A percentile compares a stretch with the other conserved stretches of the same genome.
Evolutionary conservation across 495 filamentous ascomycete genomes (phyloP).

Genomic region (Gamarada debralockiae): DNA sequence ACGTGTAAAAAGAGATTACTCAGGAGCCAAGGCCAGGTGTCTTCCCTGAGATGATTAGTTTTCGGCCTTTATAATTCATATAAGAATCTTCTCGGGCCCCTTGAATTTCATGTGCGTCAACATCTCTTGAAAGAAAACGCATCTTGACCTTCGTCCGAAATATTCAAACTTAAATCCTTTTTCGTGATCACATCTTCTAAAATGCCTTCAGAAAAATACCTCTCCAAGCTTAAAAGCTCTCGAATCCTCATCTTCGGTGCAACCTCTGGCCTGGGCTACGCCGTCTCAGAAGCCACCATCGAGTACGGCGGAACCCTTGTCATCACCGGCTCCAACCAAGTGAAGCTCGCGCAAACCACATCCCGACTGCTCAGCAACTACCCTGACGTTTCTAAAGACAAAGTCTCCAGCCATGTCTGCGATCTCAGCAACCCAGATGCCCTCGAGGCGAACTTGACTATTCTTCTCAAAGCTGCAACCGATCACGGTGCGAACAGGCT

Average conservation of each 20-base stretch:
- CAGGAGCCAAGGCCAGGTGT: too few relatives aligned
- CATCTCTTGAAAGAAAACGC: too few relatives aligned
- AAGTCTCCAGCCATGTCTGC: conserved; percentile 34
- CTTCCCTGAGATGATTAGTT: too few relatives aligned
- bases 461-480: conserved; percentile 36
- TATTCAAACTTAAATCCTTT: too few relatives aligned
- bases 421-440: conserved; percentile 40
- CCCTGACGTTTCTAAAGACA: conserved; percentile 26
- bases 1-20: too few relatives aligned
- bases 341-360: conserved; percentile 37
- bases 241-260: conserved; percentile 12
- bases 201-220: too few relatives aligned
- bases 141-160: too few relatives aligned
- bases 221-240: not conserved
- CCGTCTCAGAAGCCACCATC: conserved; percentile 44
- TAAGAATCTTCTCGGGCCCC: too few relatives aligned
- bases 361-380: conserved; percentile 30
- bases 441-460: conserved; percentile 39
- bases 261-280: conserved; percentile 47
- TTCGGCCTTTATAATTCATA: too few relatives aligned
- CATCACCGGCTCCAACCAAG: conserved; percentile 46
- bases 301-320: conserved; percentile 46
- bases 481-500: conserved; percentile 20
- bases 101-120: too few relatives aligned
- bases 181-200: too few relatives aligned